Evolutionary conservation across 148 eudicot genomes (phyloP).

Genomic region (Rhododendron griersonianum): DNA sequence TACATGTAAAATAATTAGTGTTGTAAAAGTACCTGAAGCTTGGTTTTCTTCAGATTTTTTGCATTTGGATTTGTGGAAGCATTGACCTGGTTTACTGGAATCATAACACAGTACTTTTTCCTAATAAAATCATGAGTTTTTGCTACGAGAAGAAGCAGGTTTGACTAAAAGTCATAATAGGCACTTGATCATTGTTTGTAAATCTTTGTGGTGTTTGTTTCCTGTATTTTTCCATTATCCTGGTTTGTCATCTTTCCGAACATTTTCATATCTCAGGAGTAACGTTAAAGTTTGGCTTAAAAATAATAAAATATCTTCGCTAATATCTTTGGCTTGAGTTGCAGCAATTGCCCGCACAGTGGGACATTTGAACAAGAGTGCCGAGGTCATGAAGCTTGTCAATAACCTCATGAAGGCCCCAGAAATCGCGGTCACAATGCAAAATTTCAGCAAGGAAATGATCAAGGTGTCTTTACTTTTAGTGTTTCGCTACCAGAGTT

Average conservation of each 20-base stretch:
- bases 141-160: not conserved
- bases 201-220: not conserved
- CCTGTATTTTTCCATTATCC: not conserved
- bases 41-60: not conserved
- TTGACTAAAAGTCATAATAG: not conserved
- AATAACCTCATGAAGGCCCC: slow-evolving; percentile 98
- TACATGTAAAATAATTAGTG: not conserved
- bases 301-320: not conserved
- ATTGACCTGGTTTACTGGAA: not conserved
- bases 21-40: not conserved
- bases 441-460: slow-evolving; percentile 97
- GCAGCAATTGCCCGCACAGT: slow-evolving; percentile 91
- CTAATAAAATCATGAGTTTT: not conserved
- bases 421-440: slow-evolving; percentile 86
- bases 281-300: not conserved
- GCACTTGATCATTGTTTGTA: not conserved
- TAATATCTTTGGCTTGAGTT: slow-evolving; percentile 8
- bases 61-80: not conserved
- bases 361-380: slow-evolving; percentile 89
- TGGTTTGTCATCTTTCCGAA: not conserved
- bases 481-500: not conserved
- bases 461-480: slow-evolving; percentile 57
- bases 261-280: not conserved
- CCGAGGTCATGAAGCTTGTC: slow-evolving; percentile 94
- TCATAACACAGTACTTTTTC: not conserved